phyloP scores from a whole-genome alignment of 169 alveolate species.

The Cryptosporidium sp. region DNA sequence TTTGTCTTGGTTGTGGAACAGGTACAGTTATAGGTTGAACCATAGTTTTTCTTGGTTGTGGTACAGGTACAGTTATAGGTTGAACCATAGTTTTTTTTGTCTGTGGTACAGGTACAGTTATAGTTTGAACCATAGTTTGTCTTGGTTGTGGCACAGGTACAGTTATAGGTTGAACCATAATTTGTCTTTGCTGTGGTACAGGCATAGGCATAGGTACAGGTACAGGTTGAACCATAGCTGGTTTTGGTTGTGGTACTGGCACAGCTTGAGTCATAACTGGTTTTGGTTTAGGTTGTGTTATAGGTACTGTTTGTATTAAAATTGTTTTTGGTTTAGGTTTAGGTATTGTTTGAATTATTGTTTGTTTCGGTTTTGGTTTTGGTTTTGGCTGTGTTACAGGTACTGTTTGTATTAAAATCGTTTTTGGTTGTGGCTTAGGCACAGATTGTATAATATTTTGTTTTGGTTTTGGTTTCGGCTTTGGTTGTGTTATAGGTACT shows the following conservation, averaged over 20 bases:
- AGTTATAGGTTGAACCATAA: background rate
- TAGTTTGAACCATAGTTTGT: background rate
- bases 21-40: slow-evolving; percentile 6
- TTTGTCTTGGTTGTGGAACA: background rate
- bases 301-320: background rate
- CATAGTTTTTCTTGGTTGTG: background rate
- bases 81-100: background rate
- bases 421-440: background rate
- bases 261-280: background rate
- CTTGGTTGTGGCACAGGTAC: background rate
- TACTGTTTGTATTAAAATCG: background rate
- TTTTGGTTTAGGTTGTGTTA: slow-evolving; percentile 1
- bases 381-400: slow-evolving; percentile 13
- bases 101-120: slow-evolving; percentile 12
- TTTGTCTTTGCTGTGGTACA: slow-evolving; percentile 1
- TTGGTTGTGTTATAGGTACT: background rate
- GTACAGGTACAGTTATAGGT: background rate
- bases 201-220: background rate
- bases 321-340: slow-evolving; percentile 5
- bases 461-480: slow-evolving; percentile 21
- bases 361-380: slow-evolving; percentile 1
- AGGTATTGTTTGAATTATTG: background rate
- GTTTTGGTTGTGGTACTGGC: slow-evolving; percentile 13
- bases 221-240: background rate
- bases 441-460: background rate